Evolutionary conservation across 2,329 filamentous ascomycete species (phyloP), one percentile per base, ranked within the genome.

Genomic region (Tolypocladium sp.): DNA sequence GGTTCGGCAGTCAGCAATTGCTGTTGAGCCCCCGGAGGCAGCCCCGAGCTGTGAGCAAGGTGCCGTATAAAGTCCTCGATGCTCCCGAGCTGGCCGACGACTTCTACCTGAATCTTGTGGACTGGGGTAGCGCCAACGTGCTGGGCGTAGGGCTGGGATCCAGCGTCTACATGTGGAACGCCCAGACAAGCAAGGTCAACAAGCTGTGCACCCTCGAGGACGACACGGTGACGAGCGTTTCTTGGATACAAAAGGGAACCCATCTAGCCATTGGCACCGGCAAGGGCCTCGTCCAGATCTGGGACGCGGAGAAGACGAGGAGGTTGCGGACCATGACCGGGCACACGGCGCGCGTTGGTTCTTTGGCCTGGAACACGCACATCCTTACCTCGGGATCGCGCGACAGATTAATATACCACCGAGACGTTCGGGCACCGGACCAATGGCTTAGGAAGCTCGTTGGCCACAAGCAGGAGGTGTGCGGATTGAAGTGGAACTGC

Each of bases 131-230:
- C 67, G 92, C 90, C 65, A 96, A 97, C 72, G 89, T 96, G 10
- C 81, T 99, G 13, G 94, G 93, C 8, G 94, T 99, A 51, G 94
- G 94, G 0, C 77, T 99, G 33, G 92, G 92, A 22, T 91, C 89
- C 22, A 95, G 91, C 65, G 94, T 99, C 7, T 99, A 97, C 70
- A 94, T 97, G 86, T 99, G 94, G 94, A 96, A 97, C 71, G 94
- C 92, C 5, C 86, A 91, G 65, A 89, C 89, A 9, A 94, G 93
- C 63, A 85, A 90, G 63, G 94, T 99, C 2, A 96, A 92, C 61
- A 96, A 95, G 74, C 82, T 99, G 12, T 97, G 94, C 74, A 93
- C 95, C 53, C 79, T 97, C 15, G 87, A 90, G 64, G 92, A 96
- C 67, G 94, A 99, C 70, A 92, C 88, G 0, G 93, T 99, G 1